phyloP scores from a whole-genome alignment of 768 basidiomycete genomes.

The Baorangia bicolor region DNA sequence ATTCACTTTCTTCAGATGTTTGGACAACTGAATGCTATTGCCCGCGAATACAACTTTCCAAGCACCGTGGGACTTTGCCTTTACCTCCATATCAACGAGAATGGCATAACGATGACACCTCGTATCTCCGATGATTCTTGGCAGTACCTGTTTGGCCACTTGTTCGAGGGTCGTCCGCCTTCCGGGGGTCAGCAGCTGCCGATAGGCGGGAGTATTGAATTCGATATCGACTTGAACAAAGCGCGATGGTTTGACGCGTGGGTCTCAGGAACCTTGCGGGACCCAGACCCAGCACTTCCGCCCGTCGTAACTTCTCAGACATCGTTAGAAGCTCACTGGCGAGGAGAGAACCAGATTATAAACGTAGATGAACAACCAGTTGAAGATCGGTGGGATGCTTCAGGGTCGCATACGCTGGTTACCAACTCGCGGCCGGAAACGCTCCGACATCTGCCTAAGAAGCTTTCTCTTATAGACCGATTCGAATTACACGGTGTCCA shows the following conservation, averaged over 20 bases:
- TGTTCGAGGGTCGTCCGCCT: constrained; percentile 44
- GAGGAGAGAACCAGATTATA: constrained; percentile 53
- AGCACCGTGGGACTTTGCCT: constrained; percentile 74
- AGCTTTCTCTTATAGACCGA: constrained; percentile 68
- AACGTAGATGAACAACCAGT: constrained; percentile 40
- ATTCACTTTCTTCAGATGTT: constrained; percentile 52
- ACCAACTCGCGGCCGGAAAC: constrained; percentile 27
- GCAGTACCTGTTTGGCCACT: constrained; percentile 67
- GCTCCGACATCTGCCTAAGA: constrained; percentile 57
- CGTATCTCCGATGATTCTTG: constrained; percentile 79
- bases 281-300: constrained; percentile 38
- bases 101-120: constrained; percentile 56
- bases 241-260: constrained; percentile 81
- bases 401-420: constrained; percentile 15
- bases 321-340: constrained; percentile 42
- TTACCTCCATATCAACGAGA: constrained; percentile 67
- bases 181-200: constrained; percentile 43
- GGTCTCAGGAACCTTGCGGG: constrained; percentile 54
- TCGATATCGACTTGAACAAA: constrained; percentile 75
- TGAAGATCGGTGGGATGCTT: constrained; percentile 35
- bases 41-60: constrained; percentile 79
- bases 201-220: constrained; percentile 79
- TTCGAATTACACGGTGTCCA: constrained; percentile 47
- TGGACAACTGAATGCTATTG: constrained; percentile 74
- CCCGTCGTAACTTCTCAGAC: constrained; percentile 38